Evolutionary conservation across 768 basidiomycete genomes (phyloP).

Genomic region (Phaffia australis): DNA sequence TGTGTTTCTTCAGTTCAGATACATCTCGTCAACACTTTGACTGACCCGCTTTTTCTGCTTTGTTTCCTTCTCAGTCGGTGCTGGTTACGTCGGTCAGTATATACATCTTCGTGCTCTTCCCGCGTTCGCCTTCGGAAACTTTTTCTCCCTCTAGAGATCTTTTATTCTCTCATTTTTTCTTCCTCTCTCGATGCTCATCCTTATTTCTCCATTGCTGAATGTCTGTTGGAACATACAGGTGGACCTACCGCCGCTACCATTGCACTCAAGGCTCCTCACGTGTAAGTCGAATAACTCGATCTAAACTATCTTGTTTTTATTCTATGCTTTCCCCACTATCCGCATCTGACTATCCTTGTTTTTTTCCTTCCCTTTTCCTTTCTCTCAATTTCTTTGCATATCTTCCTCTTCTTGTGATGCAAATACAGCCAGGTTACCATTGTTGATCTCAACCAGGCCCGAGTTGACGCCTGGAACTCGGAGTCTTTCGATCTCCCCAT

Average conservation of each 20-base stretch:
- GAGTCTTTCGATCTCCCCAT: conserved; percentile 76
- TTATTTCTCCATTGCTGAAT: background rate
- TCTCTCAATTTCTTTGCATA: too few species aligned
- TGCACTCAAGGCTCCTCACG: conserved; percentile 23
- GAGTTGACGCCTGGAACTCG: conserved; percentile 92
- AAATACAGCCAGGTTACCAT: conserved; percentile 79
- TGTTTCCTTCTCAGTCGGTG: conserved; percentile 6
- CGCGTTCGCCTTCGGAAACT: background rate
- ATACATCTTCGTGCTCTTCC: background rate
- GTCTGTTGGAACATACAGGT: conserved; percentile 43
- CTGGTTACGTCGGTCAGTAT: conserved; percentile 66
- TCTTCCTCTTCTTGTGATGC: conserved; percentile 32
- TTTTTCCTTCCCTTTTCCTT: background rate
- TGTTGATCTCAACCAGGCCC: conserved; percentile 88
- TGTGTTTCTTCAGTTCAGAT: background rate
- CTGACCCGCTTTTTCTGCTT: background rate
- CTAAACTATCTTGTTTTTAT: background rate
- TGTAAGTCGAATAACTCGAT: conserved; percentile 3
- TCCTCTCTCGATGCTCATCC: background rate
- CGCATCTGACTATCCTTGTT: background rate
- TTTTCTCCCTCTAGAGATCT: background rate
- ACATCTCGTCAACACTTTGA: background rate
- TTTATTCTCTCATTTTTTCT: background rate
- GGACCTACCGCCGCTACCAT: conserved; percentile 94
- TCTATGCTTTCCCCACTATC: background rate